These are phyloP conservation scores for Eleusine coracana DNA, from an alignment of 176 grass and related monocot genomes.

Conservation along the genomic window DNA sequence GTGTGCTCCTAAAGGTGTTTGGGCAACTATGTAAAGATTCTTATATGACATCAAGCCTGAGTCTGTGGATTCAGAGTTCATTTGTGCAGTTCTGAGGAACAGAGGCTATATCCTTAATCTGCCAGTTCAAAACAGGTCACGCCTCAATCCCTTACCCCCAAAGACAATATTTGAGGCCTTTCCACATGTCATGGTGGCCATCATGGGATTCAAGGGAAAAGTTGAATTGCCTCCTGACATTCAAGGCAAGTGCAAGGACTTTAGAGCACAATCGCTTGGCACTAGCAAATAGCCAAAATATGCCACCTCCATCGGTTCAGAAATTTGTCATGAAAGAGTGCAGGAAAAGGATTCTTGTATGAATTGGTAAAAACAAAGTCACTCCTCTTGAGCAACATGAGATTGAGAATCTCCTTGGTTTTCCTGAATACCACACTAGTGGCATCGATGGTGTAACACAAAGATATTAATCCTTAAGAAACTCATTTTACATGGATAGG, in stretches of 20 bases:
- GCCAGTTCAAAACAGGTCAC: conserved; percentile 35
- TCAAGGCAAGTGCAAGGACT: conserved; percentile 40
- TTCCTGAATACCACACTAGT: neutral
- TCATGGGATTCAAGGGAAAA: conserved; percentile 40
- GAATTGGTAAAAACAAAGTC: neutral
- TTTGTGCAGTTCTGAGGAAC: conserved; percentile 69
- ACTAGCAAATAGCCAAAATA: neutral
- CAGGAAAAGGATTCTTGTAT: neutral
- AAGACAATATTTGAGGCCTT: conserved; percentile 45
- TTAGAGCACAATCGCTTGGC: neutral
- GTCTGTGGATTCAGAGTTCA: conserved; percentile 64
- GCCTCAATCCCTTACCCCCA: too few species aligned
- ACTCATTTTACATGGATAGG: neutral
- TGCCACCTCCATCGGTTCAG: neutral
- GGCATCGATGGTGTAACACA: neutral
- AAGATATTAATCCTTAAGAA: neutral
- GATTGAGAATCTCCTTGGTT: neutral
- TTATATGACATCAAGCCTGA: conserved; percentile 65
- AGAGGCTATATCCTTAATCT: conserved; percentile 79
- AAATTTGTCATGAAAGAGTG: neutral
- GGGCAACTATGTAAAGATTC: conserved; percentile 58
- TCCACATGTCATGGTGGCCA: conserved; percentile 49
- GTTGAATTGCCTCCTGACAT: too few species aligned
- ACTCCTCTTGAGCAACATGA: neutral
- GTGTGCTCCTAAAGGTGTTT: conserved; percentile 66